Conservation (phyloP, 2,329 filamentous ascomycete species). For the Scedosporium minutisporum region DNA sequence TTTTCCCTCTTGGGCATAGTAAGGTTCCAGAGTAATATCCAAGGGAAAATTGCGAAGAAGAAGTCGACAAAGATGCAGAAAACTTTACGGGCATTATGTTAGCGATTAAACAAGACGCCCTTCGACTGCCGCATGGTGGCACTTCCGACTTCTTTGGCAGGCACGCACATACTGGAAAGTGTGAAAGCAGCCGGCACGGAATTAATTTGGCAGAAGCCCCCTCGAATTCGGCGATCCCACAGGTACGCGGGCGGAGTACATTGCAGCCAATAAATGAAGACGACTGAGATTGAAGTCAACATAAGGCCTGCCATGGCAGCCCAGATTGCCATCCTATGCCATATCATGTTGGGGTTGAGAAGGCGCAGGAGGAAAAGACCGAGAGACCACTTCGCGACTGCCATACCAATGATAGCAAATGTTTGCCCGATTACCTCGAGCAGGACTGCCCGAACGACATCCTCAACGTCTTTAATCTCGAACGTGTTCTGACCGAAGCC, state of each 20-base stretch:
- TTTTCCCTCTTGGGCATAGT: conserved; percentile 34
- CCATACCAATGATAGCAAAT: conserved; percentile 28
- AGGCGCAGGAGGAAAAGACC: conserved; percentile 28
- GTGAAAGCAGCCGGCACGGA: conserved; percentile 12
- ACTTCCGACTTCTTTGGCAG: no score
- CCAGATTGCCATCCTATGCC: conserved; percentile 27
- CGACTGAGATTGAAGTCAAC: conserved; percentile 11
- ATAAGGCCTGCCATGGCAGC: conserved; percentile 15
- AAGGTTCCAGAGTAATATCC: conserved; percentile 32
- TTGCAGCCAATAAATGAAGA: conserved; percentile 12
- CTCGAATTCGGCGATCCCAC: conserved; percentile 12
- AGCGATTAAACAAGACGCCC: no score
- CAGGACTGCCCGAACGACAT: conserved; percentile 17
- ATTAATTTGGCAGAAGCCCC: conserved; percentile 11
- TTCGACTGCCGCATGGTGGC: no score
- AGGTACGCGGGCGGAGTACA: conserved; percentile 13
- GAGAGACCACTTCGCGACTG: conserved; percentile 26
- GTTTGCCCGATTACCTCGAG: conserved; percentile 23
- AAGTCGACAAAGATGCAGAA: conserved; percentile 24
- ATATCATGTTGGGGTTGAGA: conserved; percentile 16
- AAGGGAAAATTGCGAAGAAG: conserved; percentile 30
- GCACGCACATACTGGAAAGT: conserved; percentile 13
- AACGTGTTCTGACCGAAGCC: conserved; percentile 23
- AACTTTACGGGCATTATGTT: conserved; percentile 4
- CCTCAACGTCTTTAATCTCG: conserved; percentile 14